phyloP scores from a whole-genome alignment of 176 grass and related monocot species.

The Oryza nivara region DNA sequence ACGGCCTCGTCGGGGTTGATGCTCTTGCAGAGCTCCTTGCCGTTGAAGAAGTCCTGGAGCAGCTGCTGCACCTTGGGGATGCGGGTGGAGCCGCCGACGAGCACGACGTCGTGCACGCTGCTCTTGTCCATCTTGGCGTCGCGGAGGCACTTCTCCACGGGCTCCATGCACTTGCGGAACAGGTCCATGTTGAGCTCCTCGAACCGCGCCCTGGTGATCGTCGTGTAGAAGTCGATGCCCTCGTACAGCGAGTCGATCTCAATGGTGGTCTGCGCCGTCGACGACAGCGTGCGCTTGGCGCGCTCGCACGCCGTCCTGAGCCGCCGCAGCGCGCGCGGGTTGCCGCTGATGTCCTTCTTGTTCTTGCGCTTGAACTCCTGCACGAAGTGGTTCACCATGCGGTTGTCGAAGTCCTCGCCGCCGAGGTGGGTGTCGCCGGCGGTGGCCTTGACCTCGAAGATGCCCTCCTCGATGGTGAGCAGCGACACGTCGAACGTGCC shows the following conservation, averaged over 20 bases:
- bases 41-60: slow-evolving; percentile 99
- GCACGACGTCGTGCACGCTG: slow-evolving; percentile 82
- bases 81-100: slow-evolving; percentile 88
- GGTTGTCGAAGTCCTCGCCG: slow-evolving; percentile 72
- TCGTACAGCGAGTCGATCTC: slow-evolving; percentile 95
- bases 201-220: slow-evolving; percentile 85
- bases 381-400: slow-evolving; percentile 78
- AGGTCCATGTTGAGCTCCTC: slow-evolving; percentile 99
- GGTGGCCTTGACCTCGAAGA: slow-evolving; percentile 72
- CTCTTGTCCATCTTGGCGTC: slow-evolving; percentile 99
- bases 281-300: slow-evolving; percentile 90
- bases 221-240: slow-evolving; percentile 92
- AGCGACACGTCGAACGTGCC: slow-evolving; percentile 72
- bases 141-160: slow-evolving; percentile 92
- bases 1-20: slow-evolving; percentile 99
- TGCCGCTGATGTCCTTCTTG: slow-evolving; percentile 70
- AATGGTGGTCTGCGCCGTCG: slow-evolving; percentile 86
- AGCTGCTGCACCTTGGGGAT: slow-evolving; percentile 97
- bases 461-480: slow-evolving; percentile 73
- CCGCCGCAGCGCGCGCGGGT: slow-evolving; percentile 48
- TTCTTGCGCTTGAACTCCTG: slow-evolving; percentile 73
- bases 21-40: slow-evolving; percentile 99
- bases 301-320: slow-evolving; percentile 81
- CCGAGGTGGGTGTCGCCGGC: slow-evolving; percentile 70
- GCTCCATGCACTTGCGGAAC: slow-evolving; percentile 95